phyloP scores from a whole-genome alignment of 352 stramenopile genomes.

The Elongisporangium undulatum region DNA sequence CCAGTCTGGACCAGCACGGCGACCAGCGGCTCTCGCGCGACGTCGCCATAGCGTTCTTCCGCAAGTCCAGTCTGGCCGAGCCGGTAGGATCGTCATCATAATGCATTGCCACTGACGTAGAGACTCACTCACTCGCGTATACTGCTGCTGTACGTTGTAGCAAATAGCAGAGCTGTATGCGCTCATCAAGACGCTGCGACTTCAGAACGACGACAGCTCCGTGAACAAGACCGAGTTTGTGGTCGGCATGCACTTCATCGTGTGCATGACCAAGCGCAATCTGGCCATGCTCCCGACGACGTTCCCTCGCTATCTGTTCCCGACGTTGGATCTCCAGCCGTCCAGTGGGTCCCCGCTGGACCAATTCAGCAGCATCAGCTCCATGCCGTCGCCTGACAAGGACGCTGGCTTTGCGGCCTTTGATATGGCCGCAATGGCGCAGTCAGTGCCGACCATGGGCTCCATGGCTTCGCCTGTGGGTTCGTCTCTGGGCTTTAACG shows the following conservation, averaged over 20 bases:
- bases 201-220: slow-evolving; percentile 20
- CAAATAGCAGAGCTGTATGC: slow-evolving; percentile 45
- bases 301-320: slow-evolving; percentile 63
- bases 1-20: slow-evolving; percentile 27
- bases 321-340: slow-evolving; percentile 42
- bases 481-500: neutral
- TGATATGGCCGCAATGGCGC: neutral
- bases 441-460: neutral
- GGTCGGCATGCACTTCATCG: slow-evolving; percentile 75
- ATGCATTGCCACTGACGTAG: neutral
- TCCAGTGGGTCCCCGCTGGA: neutral
- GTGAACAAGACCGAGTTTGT: slow-evolving; percentile 59
- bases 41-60: slow-evolving; percentile 45
- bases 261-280: slow-evolving; percentile 71
- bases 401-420: slow-evolving; percentile 11
- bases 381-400: slow-evolving; percentile 33
- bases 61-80: slow-evolving; percentile 48
- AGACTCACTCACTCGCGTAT: neutral
- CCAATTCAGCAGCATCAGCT: slow-evolving; percentile 15
- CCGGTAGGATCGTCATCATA: slow-evolving; percentile 6
- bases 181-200: slow-evolving; percentile 35
- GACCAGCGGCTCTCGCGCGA: slow-evolving; percentile 14
- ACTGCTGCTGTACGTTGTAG: slow-evolving; percentile 5
- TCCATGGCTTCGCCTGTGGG: neutral
- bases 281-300: slow-evolving; percentile 35